Conservation (phyloP, 164 flowering plant species). For the Brasenia schreberi region DNA sequence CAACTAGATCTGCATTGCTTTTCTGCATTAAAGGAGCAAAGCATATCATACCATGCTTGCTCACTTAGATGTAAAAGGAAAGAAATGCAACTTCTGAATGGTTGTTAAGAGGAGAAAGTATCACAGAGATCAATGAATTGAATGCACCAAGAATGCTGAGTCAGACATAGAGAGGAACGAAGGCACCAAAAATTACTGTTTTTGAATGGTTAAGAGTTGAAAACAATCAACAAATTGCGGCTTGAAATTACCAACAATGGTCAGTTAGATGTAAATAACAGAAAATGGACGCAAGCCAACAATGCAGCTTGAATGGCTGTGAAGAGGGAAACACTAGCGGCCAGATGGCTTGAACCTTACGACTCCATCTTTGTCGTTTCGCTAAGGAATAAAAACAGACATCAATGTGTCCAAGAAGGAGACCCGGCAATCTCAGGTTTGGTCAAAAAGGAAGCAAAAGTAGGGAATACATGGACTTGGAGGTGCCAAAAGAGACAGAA, state of each 20-base stretch:
- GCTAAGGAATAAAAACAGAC: neutral
- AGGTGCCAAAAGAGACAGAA: neutral
- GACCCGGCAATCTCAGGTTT: neutral
- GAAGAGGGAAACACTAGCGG: neutral
- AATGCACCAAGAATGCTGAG: neutral
- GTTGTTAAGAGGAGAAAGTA: too few species aligned
- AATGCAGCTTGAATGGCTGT: neutral
- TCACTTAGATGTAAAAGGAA: neutral
- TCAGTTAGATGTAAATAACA: too few species aligned
- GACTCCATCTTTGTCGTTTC: too few species aligned
- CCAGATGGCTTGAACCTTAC: too few species aligned
- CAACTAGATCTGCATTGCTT: too few species aligned
- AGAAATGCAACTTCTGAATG: too few species aligned
- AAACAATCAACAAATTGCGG: neutral
- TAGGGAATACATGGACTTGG: neutral
- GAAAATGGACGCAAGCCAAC: too few species aligned
- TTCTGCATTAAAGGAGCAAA: neutral
- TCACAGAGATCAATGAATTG: too few species aligned
- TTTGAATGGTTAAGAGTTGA: too few species aligned
- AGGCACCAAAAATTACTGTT: too few species aligned
- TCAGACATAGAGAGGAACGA: neutral
- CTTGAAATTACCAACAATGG: neutral
- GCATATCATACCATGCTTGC: neutral
- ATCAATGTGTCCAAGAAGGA: neutral
- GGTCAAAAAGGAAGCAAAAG: neutral